phyloP scores from a whole-genome alignment of 306 rosid species.

The Corylus americana region DNA sequence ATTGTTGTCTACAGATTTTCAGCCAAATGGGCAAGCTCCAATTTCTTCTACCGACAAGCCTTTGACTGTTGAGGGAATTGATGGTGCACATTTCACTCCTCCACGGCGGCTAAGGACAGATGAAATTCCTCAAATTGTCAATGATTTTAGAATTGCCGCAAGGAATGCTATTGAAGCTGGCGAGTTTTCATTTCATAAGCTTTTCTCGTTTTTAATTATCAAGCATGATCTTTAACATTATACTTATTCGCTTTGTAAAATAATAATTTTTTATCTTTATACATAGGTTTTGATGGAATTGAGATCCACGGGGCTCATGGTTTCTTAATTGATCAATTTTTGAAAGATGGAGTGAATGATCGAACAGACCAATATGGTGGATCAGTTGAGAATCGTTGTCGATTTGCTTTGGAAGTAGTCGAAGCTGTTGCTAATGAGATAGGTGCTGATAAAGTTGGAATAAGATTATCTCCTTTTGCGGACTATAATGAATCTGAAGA shows the following conservation, averaged over 20 bases:
- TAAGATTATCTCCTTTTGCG: constrained; percentile 37
- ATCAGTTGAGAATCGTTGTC: constrained; percentile 33
- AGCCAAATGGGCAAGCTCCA: constrained; percentile 44
- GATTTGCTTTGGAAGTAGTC: constrained; percentile 36
- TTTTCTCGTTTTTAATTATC: no score
- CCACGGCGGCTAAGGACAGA: constrained; percentile 52
- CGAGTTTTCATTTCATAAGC: background rate
- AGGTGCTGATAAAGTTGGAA: constrained; percentile 39
- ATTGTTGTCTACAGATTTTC: background rate
- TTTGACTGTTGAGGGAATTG: constrained; percentile 34
- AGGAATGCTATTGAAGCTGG: constrained; percentile 68
- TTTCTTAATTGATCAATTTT: constrained; percentile 42
- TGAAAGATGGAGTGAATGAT: constrained; percentile 40
- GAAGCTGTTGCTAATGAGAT: constrained; percentile 36
- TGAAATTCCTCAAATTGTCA: constrained; percentile 51
- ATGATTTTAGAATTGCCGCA: constrained; percentile 55
- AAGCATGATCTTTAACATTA: no score
- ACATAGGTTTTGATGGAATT: constrained; percentile 42
- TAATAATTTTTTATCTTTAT: background rate
- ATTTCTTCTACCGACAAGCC: constrained; percentile 64
- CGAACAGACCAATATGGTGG: constrained; percentile 48
- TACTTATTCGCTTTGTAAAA: background rate
- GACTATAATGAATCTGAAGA: constrained; percentile 31
- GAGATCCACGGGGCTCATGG: constrained; percentile 49
- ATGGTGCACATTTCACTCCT: constrained; percentile 38